Base-by-base conservation (phyloP, 73 alveolate species). In the Paramecium tetraurelia region DNA sequence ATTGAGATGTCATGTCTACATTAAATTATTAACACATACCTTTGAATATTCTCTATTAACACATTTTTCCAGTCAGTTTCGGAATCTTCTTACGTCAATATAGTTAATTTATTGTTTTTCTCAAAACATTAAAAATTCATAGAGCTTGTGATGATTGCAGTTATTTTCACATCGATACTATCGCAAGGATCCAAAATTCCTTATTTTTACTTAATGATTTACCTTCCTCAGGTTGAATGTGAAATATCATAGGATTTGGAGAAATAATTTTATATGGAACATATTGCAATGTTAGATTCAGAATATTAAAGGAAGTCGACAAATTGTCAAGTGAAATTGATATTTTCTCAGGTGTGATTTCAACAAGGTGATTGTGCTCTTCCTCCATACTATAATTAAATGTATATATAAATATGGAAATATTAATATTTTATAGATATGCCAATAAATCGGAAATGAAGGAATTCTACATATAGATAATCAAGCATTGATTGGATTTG, bases 171-270 rank as follows among this genome's bases (percentile, higher is more conserved):
- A 9, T 44, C 90, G 6, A 10, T 43, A 46, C 48, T 12, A 4
- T 27, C 70, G 46, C 90, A 80, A 8, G 90, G 90, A 44, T 80
- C 90, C 22, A 80, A 20, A 5, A 48, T 46, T 80, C 90, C 90
- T 44, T 14, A 44, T 14, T 43, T 33, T 53, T 53, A 72, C 5
- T 72, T 10, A 72, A 35, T 18, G 59, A 36, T 5, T 35, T 72
- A 72, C 86, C 86, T 40, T 72, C 40, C 11, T 12, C 16, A 14
- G 46, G 38, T 5, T 80, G 48, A 21, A 80, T 43, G 8, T 80
- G 31, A 46, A 41, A 46, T 31, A 80, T 43, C 44, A 80, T 80
- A 41, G 90, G 90, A 80, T 80, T 80, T 80, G 90, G 90, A 22
- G 90, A 80, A 80, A 80, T 80, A 18, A 80, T 46, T 80, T 80